Evolutionary conservation across 2,329 filamentous ascomycete species (phyloP).

Genomic region (Arthroderma uncinatum): DNA sequence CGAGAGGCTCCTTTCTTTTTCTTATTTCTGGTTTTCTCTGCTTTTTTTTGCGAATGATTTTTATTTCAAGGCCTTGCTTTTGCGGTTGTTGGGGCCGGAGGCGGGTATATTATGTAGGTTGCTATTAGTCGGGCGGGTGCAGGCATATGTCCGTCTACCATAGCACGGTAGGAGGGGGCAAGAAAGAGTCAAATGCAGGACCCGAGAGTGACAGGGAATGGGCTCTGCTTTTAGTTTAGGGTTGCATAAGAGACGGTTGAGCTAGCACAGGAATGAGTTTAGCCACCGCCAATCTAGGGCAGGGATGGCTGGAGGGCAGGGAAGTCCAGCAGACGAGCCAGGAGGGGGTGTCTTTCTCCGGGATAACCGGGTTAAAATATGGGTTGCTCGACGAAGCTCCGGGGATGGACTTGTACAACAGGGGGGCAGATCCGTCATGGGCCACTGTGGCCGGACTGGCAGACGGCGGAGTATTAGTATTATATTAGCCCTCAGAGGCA

Average conservation of each 20-base stretch:
- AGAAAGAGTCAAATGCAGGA: constrained; percentile 4
- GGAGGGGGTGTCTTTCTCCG: background rate
- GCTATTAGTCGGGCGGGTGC: constrained; percentile 5
- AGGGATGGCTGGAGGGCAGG: constrained; percentile 2
- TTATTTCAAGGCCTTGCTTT: constrained; percentile 1
- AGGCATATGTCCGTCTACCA: background rate
- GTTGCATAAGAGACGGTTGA: constrained; percentile 5
- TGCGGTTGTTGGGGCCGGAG: constrained; percentile 5
- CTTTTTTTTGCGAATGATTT: constrained; percentile 1
- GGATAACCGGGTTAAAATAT: background rate
- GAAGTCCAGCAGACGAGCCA: background rate
- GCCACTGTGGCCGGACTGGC: background rate
- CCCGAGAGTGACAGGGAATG: constrained; percentile 2
- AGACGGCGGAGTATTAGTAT: constrained; percentile 1
- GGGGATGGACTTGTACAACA: constrained; percentile 3
- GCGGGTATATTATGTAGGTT: constrained; percentile 4
- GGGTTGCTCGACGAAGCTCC: background rate
- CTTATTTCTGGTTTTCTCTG: background rate
- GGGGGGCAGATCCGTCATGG: background rate
- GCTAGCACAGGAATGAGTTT: constrained; percentile 5
- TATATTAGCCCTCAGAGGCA: background rate
- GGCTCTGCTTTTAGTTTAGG: constrained; percentile 4
- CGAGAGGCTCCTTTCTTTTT: constrained; percentile 1
- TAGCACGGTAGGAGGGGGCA: background rate
- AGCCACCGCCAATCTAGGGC: background rate